Base-by-base conservation (phyloP, 371 early-diverging fungal species). In the Dichotomocladium elegans region DNA sequence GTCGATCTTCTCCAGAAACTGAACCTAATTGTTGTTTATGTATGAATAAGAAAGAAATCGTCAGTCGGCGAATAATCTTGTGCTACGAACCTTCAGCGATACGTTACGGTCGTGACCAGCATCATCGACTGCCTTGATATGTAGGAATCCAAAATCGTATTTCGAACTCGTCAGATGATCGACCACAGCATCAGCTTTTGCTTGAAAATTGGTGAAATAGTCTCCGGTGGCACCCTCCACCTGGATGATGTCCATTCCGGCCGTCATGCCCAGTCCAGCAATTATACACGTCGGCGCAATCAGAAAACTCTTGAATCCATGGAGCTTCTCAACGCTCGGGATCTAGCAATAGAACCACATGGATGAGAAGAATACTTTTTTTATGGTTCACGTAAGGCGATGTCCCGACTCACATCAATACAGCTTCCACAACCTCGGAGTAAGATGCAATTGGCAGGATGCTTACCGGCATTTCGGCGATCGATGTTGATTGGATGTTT, bases 261-360 rank as follows among this genome's bases (percentile, higher is more conserved):
- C 57, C 15, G 77, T 68, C 70, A 63, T 67, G 3, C 77, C 77
- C 45, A 76, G 51, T 19, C 80, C 80, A 6, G 81, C 77, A 54
- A 80, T 80, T 17, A 80, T 80, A 42, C 80, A 76, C 1, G 80
- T 80, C 1, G 80, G 81, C 10, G 81, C 80, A 48, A 80, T 80
- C 48, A 80, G 46, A 43, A 80, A 79, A 30, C 67, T 63, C 12
- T 61, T 62, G 9, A 77, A 41, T 0, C 66, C 69, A 40, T 79
- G 77, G n/a, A 68, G 47, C 33, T 60, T 43, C 24, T 70, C 51
- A 4, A 79, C 64, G n/a, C 55, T 72, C 0, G 79, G 76, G 4
- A 79, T 59, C 63, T 72, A 42, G 37, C 34, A 22, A 10, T 1
- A 7, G n/a, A n/a, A n/a, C n/a, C n/a, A n/a, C n/a, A n/a, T n/a